Conservation (phyloP, 2,329 filamentous ascomycete species). For the Trichoderma sp. region DNA sequence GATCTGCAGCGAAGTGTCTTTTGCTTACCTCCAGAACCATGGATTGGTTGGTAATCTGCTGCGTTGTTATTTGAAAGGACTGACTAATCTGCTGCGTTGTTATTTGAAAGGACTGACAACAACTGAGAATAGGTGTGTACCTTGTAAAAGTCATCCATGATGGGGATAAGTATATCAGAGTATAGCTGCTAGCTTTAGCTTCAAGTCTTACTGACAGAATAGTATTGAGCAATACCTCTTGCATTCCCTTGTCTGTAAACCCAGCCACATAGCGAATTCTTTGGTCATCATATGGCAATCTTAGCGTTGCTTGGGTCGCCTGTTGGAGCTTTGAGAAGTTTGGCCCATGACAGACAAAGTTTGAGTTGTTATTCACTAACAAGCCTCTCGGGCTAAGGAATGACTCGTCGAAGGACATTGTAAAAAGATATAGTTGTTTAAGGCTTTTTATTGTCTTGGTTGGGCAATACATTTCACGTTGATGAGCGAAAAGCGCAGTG, state of each 20-base stretch:
- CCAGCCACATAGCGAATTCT: not conserved
- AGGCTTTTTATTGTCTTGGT: not conserved
- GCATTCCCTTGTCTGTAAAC: not conserved
- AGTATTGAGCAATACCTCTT: not conserved
- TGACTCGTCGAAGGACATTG: not conserved
- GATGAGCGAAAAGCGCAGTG: not conserved
- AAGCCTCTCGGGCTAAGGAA: not conserved
- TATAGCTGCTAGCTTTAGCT: not conserved
- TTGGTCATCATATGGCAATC: not conserved
- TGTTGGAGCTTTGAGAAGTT: not conserved
- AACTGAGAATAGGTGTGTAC: not conserved
- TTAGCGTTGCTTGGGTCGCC: not conserved
- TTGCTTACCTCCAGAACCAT: not conserved
- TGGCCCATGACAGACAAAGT: not conserved
- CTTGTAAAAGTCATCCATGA: not conserved
- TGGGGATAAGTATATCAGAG: not conserved
- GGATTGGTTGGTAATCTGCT: not conserved
- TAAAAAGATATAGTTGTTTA: not conserved
- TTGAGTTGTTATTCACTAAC: not conserved
- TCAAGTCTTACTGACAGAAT: not conserved
- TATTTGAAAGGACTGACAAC: not conserved
- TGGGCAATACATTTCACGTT: no score
- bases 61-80: not conserved
- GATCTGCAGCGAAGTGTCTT: accelerated
- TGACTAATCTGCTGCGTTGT: not conserved